phyloP scores from a whole-genome alignment of 129 eudicot species.

The Arctium minus region DNA sequence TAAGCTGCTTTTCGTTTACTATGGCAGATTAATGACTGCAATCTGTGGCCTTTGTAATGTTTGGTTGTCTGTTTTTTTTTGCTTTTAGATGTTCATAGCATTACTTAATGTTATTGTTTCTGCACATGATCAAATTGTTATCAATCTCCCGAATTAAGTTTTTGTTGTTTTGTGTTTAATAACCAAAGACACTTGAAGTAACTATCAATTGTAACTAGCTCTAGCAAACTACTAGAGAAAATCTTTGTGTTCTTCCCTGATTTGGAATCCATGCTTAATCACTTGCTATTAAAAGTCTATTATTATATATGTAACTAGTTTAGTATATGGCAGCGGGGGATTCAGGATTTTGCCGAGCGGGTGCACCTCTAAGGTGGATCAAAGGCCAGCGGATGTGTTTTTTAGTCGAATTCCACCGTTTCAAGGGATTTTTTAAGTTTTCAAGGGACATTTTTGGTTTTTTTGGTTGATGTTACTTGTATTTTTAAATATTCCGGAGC shows the following conservation, averaged over 20 bases:
- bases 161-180: background rate
- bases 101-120: background rate
- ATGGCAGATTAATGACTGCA: slow-evolving; percentile 13
- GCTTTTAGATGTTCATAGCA: background rate
- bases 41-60: background rate
- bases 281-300: background rate
- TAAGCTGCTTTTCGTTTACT: background rate
- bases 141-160: background rate
- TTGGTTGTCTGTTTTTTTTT: slow-evolving; percentile 1
- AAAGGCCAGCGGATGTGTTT: too few species aligned
- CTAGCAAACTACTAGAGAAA: background rate
- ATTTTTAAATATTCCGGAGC: too few species aligned
- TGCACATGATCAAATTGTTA: background rate
- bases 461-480: too few species aligned
- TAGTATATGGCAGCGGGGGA: background rate
- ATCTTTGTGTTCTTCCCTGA: background rate
- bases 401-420: too few species aligned
- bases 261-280: background rate
- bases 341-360: too few species aligned
- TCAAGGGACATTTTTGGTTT: too few species aligned
- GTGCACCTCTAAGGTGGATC: too few species aligned
- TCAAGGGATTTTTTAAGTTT: too few species aligned
- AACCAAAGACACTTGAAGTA: background rate
- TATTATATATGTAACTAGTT: background rate
- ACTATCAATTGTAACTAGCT: background rate